Evolutionary conservation across 179 eudicot genomes (phyloP), one percentile per base, ranked within the genome.

Genomic region (Beta macrorhiza): DNA sequence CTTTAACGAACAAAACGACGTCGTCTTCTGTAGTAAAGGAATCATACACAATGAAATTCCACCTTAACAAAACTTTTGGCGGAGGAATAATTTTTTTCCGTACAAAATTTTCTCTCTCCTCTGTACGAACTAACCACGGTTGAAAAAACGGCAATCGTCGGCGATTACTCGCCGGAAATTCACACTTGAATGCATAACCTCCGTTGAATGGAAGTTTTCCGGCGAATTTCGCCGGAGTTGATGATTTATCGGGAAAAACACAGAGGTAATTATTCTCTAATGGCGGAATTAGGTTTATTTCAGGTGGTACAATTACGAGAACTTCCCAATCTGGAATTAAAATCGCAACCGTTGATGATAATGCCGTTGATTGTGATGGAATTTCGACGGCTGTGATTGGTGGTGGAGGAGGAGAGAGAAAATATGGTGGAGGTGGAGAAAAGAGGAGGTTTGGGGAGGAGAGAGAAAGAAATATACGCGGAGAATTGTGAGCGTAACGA

Each of bases 291-390:
- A 37, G 49, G 1, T 81, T 45, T 8, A 61, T 78, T 29, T 83
- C 88, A n/a, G 89, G 86, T 4, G 83, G 73, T 25, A 81, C 82
- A 42, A 93, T 67, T 17, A 91, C 90, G 2, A 91, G 86, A 13
- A 92, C 88, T 67, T 90, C 91, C 97, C 97, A 93, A 19, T 86
- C 91, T 0, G 93, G 95, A 9, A 93, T 61, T 55, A 93, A 79
- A 78, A 91, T 25, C 6, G 97, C 86, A 15, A 51, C 68, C 25
- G 82, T 44, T 0, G 69, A 25, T 0, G 72, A 22, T 9, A 19
- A 0, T 37, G 9, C 15, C 9, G 53, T 22, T 7, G 77, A 49
- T 44, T 42, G 14, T 13, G 79, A 32, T 29, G 45, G 15, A 0
- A 13, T 37, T 37, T 25, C 25, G 42, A 37, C 5, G 42, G 49